Conservation (phyloP, 1,139 yeast genomes). For the Debaryomyces fabryi region DNA sequence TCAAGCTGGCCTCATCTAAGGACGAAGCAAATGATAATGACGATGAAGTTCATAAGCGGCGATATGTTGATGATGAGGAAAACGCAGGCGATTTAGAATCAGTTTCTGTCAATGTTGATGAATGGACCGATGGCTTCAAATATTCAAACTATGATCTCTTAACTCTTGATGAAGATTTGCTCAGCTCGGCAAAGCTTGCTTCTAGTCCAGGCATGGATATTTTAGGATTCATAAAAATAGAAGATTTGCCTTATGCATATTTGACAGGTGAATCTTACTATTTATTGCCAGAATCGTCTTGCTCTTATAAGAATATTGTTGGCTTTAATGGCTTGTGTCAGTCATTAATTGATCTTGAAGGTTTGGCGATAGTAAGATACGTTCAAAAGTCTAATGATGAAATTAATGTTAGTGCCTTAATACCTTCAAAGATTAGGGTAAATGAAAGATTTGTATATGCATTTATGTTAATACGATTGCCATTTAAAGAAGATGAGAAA, state of each 20-base stretch:
- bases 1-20: constrained; percentile 15
- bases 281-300: constrained; percentile 49
- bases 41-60: constrained; percentile 22
- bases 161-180: constrained; percentile 43
- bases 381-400: constrained; percentile 53
- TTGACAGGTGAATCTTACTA: constrained; percentile 61
- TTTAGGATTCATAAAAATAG: constrained; percentile 56
- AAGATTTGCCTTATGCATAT: constrained; percentile 58
- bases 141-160: constrained; percentile 60
- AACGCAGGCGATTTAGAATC: constrained; percentile 25
- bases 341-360: constrained; percentile 50
- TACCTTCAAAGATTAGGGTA: constrained; percentile 45
- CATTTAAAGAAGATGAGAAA: constrained; percentile 79
- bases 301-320: constrained; percentile 34
- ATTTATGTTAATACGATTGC: constrained; percentile 53
- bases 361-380: constrained; percentile 63
- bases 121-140: constrained; percentile 56
- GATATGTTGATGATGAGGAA: constrained; percentile 20
- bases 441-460: constrained; percentile 25
- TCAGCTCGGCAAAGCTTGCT: constrained; percentile 43
- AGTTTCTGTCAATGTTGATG: constrained; percentile 22
- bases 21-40: constrained; percentile 12
- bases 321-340: constrained; percentile 59
- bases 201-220: constrained; percentile 60
- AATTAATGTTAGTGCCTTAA: constrained; percentile 58